Conservation (phyloP, 2,329 filamentous ascomycete genomes). For the Xylaria arbuscula region DNA sequence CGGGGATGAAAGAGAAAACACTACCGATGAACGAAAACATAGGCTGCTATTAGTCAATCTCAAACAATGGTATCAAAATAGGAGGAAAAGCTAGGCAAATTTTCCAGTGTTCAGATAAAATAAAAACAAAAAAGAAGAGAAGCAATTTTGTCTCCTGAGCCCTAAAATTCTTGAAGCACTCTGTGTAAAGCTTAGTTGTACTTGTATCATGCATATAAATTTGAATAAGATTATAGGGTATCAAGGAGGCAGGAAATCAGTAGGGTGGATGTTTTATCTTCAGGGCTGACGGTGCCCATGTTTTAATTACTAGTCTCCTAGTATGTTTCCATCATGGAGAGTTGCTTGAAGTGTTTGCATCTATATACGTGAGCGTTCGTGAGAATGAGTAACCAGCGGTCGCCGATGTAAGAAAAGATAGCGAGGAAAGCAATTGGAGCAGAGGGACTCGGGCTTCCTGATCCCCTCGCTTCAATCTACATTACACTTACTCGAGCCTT, state of each 20-base stretch:
- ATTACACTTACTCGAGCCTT: constrained; percentile 13
- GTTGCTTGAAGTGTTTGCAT: background rate
- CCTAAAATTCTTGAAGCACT: background rate
- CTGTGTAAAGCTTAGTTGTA: constrained; percentile 7
- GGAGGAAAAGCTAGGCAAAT: background rate
- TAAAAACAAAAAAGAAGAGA: background rate
- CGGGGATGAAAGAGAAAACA: background rate
- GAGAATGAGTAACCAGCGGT: background rate
- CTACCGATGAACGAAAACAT: background rate
- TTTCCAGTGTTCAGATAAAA: background rate
- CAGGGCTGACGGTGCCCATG: background rate
- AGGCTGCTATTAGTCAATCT: constrained; percentile 1
- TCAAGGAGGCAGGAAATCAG: background rate
- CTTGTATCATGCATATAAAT: background rate
- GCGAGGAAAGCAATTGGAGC: constrained; percentile 15
- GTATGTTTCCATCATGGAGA: background rate
- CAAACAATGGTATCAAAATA: background rate
- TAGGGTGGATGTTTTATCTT: background rate
- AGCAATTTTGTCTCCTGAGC: background rate
- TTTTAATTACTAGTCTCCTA: background rate
- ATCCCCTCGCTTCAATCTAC: constrained; percentile 3
- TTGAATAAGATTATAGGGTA: background rate
- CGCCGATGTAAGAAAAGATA: background rate
- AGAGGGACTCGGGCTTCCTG: constrained; percentile 1
- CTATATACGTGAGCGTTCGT: background rate